Evolutionary conservation across 2,329 filamentous ascomycete genomes (phyloP), one percentile per base, ranked within the genome.

Genomic region (Macroventuria anomochaeta): DNA sequence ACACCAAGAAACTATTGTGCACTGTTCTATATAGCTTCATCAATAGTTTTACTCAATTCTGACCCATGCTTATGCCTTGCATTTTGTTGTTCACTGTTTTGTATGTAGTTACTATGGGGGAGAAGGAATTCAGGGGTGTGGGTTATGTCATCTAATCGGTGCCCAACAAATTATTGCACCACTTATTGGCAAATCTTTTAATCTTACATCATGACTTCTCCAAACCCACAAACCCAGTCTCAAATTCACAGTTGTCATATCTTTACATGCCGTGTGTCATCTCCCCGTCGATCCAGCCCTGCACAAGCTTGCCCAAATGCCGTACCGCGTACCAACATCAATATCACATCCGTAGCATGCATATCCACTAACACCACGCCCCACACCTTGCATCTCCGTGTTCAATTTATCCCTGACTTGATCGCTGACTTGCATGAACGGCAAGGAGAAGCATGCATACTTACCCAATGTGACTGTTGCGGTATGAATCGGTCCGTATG

Each of bases 371-470:
- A 12, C 20, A 36, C 15, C 3, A 15, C 5, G 51, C 33, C 44
- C 46, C 51, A 41, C 51, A 54, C 44, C 44, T 44, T 25, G 29
- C 40, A 46, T 40, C 38, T 54, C 39, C 44, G 44, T 28, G 17
- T 12, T 23, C 11, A 21, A 13, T 2, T 7, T 10, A 43, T 39
- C 17, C 39, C 38, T 38, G 37, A 21, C 13, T 33, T 17, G 44
- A 41, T 21, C 37, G 15, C 20, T 21, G 37, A 17, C 37, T 20
- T 37, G 31, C 23, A 7, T 32, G 33, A 28, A 42, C 11, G 25
- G 43, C 21, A 6, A 48, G 34, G 29, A 8, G 23, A 18, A 34
- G 39, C 34, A 43, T 29, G 38, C 44, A 43, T 18, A 15, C 15
- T 36, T 34, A 34, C 33, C 51, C 44, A 34, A 29, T n/a, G n/a